Evolutionary conservation across 225 moss, liverwort and hornwort genomes (phyloP).

Genomic region (Rhytidiadelphus loreus): DNA sequence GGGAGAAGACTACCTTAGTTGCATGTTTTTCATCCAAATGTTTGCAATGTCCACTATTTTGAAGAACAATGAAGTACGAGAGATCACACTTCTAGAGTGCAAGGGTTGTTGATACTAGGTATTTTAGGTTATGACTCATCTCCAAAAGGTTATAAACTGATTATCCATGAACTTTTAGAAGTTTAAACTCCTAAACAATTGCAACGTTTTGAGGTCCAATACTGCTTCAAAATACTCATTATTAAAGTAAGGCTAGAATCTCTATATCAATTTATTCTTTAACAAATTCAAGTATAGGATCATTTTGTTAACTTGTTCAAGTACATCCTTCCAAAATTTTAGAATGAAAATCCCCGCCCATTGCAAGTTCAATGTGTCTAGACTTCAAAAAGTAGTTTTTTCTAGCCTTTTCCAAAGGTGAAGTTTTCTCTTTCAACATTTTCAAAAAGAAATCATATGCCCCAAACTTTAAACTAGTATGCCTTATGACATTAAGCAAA

Average conservation of each 20-base stretch:
- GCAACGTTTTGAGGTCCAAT: rapidly evolving
- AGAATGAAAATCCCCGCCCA: too few relatives aligned
- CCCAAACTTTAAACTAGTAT: too few relatives aligned
- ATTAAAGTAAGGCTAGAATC: background rate
- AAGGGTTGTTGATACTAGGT: background rate
- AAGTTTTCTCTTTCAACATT: too few relatives aligned
- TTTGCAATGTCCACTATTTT: background rate
- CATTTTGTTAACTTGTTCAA: background rate
- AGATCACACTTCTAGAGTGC: rapidly evolving
- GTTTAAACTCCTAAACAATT: background rate
- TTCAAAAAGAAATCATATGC: too few relatives aligned
- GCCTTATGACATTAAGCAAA: too few relatives aligned
- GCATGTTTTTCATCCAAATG: background rate
- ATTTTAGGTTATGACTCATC: too few relatives aligned
- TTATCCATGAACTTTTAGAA: background rate
- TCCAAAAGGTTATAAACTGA: background rate
- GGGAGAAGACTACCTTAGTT: background rate
- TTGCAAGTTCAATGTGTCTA: too few relatives aligned
- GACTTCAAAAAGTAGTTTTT: too few relatives aligned
- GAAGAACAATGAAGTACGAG: background rate
- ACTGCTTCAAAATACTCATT: background rate
- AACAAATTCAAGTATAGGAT: rapidly evolving
- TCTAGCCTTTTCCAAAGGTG: too few relatives aligned
- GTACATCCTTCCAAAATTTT: background rate
- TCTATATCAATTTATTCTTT: background rate